A percentile compares a stretch with the other conserved stretches of the same genome.
Conservation (phyloP, 2,329 filamentous ascomycete genomes). For the Talaromyces funiculosus region DNA sequence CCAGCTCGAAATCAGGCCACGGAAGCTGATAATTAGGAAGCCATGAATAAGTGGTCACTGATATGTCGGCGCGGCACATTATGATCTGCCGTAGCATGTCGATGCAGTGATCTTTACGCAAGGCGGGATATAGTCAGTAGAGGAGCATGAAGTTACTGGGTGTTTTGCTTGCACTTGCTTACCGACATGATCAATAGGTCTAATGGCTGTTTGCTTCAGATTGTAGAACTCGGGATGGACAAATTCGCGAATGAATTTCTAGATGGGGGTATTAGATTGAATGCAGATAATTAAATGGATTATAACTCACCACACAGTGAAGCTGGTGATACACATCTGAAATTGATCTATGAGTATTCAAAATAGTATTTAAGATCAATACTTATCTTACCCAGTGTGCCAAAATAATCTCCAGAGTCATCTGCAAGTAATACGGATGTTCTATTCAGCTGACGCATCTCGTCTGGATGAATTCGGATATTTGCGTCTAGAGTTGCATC, state of each 20-base stretch:
- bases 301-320: neutral
- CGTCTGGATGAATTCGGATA: neutral
- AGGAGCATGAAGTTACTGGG: too few relatives aligned
- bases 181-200: neutral
- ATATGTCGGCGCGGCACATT: constrained; percentile 7
- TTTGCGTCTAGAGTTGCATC: neutral
- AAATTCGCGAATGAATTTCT: neutral
- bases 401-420: neutral
- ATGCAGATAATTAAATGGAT: neutral
- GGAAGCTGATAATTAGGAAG: neutral
- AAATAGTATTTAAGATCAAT: too few relatives aligned
- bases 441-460: neutral
- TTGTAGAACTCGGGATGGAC: neutral
- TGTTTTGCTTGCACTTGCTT: too few relatives aligned
- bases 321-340: neutral
- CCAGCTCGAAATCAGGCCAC: neutral
- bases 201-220: neutral
- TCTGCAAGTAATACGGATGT: neutral
- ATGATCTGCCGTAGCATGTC: constrained; percentile 5
- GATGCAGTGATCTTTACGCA: constrained; percentile 12
- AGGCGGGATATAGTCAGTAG: too few relatives aligned
- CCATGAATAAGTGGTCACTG: constrained; percentile 1
- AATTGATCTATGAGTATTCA: too few relatives aligned
- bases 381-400: neutral
- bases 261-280: neutral